Evolutionary conservation across 345 rosid genomes (phyloP).

Genomic region (Eucalyptus erythrocorys): DNA sequence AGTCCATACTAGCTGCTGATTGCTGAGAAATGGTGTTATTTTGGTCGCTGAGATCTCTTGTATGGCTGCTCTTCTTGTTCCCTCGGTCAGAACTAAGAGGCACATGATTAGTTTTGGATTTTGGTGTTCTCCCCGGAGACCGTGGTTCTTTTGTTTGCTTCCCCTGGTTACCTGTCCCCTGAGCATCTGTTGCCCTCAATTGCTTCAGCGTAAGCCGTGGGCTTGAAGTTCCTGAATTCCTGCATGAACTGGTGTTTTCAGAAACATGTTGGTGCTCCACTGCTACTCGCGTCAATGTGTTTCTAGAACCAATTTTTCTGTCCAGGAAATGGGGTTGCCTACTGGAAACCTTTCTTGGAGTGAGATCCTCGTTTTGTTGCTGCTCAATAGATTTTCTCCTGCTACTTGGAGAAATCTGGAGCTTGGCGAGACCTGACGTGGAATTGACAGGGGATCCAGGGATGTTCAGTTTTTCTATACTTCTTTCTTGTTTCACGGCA

Average conservation of each 20-base stretch:
- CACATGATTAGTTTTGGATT: conserved; percentile 14
- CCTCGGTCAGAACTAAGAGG: conserved; percentile 27
- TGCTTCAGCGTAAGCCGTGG: conserved; percentile 42
- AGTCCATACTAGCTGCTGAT: conserved; percentile 47
- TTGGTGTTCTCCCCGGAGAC: conserved; percentile 22
- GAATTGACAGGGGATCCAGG: not conserved
- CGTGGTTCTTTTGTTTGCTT: conserved; percentile 35
- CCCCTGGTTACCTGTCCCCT: conserved; percentile 28
- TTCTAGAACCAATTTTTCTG: not conserved
- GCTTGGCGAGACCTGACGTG: conserved; percentile 12
- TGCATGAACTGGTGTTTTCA: conserved; percentile 16
- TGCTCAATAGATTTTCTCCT: conserved; percentile 21
- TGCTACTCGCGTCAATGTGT: conserved; percentile 15
- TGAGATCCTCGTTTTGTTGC: conserved; percentile 32
- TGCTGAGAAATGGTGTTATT: conserved; percentile 23
- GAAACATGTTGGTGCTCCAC: conserved; percentile 11
- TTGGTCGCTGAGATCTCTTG: conserved; percentile 32
- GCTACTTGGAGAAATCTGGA: conserved; percentile 12
- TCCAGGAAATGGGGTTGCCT: conserved; percentile 2
- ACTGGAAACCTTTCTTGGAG: conserved; percentile 16
- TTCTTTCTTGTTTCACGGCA: conserved; percentile 35
- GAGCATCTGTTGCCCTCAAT: conserved; percentile 29
- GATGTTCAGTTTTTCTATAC: conserved; percentile 9
- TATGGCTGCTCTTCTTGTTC: conserved; percentile 30
- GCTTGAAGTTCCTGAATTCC: conserved; percentile 30